Evolutionary conservation across 768 basidiomycete species (phyloP).

Genomic region (Naganishia onofrii): DNA sequence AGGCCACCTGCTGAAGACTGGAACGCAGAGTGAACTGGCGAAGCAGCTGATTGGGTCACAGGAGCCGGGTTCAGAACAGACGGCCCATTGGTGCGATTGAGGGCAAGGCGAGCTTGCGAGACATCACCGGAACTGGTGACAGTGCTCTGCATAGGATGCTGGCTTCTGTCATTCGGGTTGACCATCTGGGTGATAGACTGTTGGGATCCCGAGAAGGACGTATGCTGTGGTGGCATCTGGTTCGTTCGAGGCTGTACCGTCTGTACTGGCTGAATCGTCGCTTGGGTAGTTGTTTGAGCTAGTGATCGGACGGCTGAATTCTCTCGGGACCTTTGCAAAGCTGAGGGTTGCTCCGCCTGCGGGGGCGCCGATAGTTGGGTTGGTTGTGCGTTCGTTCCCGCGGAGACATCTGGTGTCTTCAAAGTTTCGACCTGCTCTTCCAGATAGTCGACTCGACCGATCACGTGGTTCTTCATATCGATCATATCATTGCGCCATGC

Average conservation of each 20-base stretch:
- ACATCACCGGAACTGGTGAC: background rate
- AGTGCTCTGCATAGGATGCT: background rate
- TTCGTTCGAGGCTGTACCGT: background rate
- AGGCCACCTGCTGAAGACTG: background rate
- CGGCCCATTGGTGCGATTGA: background rate
- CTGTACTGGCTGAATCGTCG: background rate
- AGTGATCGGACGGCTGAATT: background rate
- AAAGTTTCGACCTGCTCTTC: background rate
- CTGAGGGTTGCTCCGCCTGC: background rate
- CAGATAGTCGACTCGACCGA: slow-evolving; percentile 16
- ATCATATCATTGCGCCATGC: slow-evolving; percentile 18
- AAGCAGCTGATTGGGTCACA: background rate
- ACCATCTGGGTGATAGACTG: background rate
- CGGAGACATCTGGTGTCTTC: background rate
- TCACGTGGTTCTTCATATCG: slow-evolving; percentile 19
- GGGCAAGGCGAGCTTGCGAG: background rate
- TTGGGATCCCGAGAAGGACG: background rate
- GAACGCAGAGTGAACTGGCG: background rate
- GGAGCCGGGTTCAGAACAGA: background rate
- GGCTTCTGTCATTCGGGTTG: background rate
- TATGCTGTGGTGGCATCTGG: background rate
- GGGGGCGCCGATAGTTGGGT: background rate
- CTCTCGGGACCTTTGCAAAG: background rate
- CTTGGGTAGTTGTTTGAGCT: background rate
- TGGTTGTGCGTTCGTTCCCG: background rate